Evolutionary conservation across 768 basidiomycete species (phyloP).

Genomic region (Pleurotus giganteus): DNA sequence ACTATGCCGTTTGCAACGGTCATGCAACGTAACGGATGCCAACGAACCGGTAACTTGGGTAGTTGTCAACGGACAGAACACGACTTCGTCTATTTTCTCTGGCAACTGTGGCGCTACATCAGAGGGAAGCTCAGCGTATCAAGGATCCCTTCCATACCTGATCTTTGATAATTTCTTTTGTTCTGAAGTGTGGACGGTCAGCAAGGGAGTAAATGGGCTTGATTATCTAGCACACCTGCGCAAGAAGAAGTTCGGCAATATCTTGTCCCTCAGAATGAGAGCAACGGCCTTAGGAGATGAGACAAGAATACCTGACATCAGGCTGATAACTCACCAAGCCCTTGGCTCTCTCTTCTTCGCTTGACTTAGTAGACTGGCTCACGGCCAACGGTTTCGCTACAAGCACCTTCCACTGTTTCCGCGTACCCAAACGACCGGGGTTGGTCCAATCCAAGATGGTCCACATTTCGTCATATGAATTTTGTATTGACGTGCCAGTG

Average conservation of each 20-base stretch:
- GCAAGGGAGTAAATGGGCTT: conserved; percentile 11
- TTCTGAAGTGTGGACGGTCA: conserved; percentile 38
- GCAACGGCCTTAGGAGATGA: conserved; percentile 51
- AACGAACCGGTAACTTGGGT: conserved; percentile 49
- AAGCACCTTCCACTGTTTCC: conserved; percentile 73
- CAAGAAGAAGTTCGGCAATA: conserved; percentile 83
- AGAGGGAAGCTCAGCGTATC: not conserved
- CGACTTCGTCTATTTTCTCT: conserved; percentile 84
- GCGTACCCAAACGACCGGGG: conserved; percentile 71
- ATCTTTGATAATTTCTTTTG: conserved; percentile 72
- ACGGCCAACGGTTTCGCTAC: conserved; percentile 64
- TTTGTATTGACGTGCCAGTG: conserved; percentile 82
- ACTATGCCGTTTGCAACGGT: not conserved
- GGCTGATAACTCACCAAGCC: conserved; percentile 39
- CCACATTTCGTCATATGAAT: conserved; percentile 89
- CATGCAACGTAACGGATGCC: not conserved
- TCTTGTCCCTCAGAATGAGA: conserved; percentile 52
- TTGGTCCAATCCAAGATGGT: conserved; percentile 92
- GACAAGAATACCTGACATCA: not conserved
- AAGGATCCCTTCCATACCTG: conserved; percentile 40
- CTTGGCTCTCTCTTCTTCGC: conserved; percentile 56
- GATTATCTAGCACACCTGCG: conserved; percentile 49
- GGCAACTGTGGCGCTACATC: conserved; percentile 57
- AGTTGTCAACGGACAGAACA: conserved; percentile 85
- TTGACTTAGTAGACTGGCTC: conserved; percentile 68